A percentile compares a stretch with the other conserved stretches of the same genome.
These are phyloP conservation scores for Choricystis sp. DNA, from an alignment of 139 green algal species.

Conservation along the genomic window DNA sequence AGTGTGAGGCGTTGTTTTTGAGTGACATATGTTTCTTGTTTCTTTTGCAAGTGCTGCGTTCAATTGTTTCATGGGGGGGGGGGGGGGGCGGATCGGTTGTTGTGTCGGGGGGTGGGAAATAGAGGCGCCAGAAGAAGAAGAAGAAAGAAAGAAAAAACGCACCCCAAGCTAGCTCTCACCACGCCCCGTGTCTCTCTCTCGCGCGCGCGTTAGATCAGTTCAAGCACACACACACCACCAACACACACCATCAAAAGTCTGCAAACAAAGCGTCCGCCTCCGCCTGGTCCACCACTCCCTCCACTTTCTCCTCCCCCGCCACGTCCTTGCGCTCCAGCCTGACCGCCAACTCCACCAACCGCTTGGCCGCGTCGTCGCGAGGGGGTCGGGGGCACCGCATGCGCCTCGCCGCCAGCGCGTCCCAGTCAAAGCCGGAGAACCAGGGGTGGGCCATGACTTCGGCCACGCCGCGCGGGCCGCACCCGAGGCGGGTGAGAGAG, in stretches of 20 bases:
- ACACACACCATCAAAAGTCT: too few relatives aligned
- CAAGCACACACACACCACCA: too few relatives aligned
- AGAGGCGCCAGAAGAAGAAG: too few relatives aligned
- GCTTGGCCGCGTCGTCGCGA: conserved; percentile 62
- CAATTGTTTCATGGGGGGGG: background rate
- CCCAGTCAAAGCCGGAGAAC: conserved; percentile 86
- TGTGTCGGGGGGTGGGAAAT: too few relatives aligned
- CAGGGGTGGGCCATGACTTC: conserved; percentile 86
- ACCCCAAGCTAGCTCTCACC: too few relatives aligned
- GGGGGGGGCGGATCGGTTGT: too few relatives aligned
- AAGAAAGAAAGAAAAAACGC: too few relatives aligned
- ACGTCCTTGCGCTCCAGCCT: background rate
- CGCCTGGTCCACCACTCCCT: background rate
- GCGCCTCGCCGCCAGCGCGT: conserved; percentile 54
- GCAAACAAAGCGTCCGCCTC: background rate
- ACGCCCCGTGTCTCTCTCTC: background rate
- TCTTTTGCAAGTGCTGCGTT: background rate
- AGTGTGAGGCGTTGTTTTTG: background rate
- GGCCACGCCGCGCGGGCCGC: conserved; percentile 43
- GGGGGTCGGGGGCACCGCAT: conserved; percentile 43
- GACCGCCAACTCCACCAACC: conserved; percentile 52
- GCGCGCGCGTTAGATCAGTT: too few relatives aligned
- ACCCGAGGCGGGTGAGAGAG: conserved; percentile 70
- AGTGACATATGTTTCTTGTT: background rate
- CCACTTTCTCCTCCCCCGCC: background rate